A percentile compares a stretch with the other conserved stretches of the same genome.
These are phyloP conservation scores for Strobilomyces confusus DNA, from an alignment of 768 basidiomycete species.

Conservation along the genomic window DNA sequence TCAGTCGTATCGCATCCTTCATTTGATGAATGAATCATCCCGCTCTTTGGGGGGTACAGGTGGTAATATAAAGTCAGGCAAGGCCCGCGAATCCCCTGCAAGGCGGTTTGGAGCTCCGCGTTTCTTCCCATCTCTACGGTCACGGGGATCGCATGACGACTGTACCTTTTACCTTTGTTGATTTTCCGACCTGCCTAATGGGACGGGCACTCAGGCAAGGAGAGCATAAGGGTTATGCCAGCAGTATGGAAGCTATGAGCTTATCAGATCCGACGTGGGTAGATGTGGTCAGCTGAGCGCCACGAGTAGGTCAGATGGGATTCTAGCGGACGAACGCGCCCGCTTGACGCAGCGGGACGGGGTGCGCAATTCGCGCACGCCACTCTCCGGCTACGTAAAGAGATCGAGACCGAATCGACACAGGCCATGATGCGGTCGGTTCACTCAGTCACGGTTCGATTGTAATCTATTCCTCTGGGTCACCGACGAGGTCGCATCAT, in stretches of 20 bases:
- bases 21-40: conserved; percentile 14
- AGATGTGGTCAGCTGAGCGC: conserved; percentile 8
- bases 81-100: background rate
- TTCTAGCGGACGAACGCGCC: background rate
- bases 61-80: background rate
- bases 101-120: background rate
- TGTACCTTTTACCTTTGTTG: conserved; percentile 3
- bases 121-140: conserved; percentile 10
- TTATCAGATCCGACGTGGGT: conserved; percentile 8
- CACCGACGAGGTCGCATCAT: background rate
- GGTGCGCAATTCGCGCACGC: background rate
- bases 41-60: background rate
- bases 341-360: background rate
- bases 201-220: background rate
- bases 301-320: background rate
- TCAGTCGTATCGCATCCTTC: background rate
- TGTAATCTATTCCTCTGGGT: background rate
- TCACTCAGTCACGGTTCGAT: background rate
- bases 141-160: conserved; percentile 11
- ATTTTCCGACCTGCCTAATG: background rate
- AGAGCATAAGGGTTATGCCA: background rate
- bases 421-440: background rate
- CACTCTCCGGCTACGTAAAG: background rate
- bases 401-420: conserved; percentile 1
- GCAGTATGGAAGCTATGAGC: background rate